Evolutionary conservation across 345 rosid species (phyloP).

Genomic region (Geranium brycei): DNA sequence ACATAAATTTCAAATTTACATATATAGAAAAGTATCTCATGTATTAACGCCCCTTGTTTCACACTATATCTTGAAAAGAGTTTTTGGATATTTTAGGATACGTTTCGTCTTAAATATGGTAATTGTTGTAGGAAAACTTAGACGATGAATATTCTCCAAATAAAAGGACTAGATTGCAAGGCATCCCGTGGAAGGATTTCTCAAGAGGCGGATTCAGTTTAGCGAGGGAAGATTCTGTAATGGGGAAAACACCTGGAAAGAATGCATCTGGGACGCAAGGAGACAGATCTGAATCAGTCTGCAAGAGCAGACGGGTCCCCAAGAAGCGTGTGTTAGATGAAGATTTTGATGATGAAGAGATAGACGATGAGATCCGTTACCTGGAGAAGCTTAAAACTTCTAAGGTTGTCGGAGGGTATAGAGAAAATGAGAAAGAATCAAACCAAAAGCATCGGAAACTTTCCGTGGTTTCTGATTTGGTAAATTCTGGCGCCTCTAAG

Average conservation of each 20-base stretch:
- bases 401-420: conserved; percentile 26
- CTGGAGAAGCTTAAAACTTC: conserved; percentile 62
- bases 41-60: conserved; percentile 7
- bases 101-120: not conserved
- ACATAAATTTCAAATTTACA: not conserved
- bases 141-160: conserved; percentile 33
- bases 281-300: conserved; percentile 40
- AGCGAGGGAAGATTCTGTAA: conserved; percentile 40
- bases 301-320: conserved; percentile 67
- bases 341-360: conserved; percentile 45
- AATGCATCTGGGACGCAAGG: conserved; percentile 35
- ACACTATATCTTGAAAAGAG: not conserved
- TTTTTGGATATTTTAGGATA: not conserved
- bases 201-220: conserved; percentile 36
- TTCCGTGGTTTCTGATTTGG: conserved; percentile 46
- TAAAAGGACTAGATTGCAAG: conserved; percentile 49
- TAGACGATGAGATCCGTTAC: conserved; percentile 76
- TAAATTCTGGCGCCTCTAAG: conserved; percentile 22
- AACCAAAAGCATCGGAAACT: conserved; percentile 47
- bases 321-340: conserved; percentile 53
- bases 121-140: conserved; percentile 38
- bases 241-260: conserved; percentile 37
- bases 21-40: conserved; percentile 18
- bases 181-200: conserved; percentile 70
- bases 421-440: conserved; percentile 46